These are phyloP conservation scores for Solanum lignicaule DNA, from an alignment of 257 asterid species.

Conservation along the genomic window DNA sequence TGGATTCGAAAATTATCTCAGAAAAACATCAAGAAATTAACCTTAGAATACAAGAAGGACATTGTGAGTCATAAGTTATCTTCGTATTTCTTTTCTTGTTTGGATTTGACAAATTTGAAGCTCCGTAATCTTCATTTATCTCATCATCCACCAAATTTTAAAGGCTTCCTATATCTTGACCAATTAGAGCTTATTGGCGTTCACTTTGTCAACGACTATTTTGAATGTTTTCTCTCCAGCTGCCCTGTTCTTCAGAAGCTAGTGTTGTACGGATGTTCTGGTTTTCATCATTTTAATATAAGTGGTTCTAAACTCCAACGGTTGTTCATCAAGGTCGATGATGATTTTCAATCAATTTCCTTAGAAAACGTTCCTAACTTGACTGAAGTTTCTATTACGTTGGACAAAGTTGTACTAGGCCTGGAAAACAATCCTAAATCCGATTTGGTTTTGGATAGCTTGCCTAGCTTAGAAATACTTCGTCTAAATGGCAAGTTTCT, in stretches of 20 bases:
- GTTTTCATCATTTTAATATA: neutral
- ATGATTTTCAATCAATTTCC: neutral
- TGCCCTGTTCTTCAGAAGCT: neutral
- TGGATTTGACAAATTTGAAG: neutral
- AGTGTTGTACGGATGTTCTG: neutral
- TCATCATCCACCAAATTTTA: neutral
- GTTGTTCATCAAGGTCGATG: neutral
- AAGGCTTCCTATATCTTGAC: neutral
- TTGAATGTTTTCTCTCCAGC: neutral
- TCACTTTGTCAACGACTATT: neutral
- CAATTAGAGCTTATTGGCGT: neutral
- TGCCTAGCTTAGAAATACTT: neutral
- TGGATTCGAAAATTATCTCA: neutral
- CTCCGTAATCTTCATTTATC: neutral
- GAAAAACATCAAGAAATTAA: neutral
- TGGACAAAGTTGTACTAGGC: neutral
- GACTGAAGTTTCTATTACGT: neutral
- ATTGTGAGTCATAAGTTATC: neutral
- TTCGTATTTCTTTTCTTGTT: neutral
- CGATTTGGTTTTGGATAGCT: neutral
- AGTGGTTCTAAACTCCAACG: neutral
- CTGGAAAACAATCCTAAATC: neutral
- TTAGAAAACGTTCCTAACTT: neutral
- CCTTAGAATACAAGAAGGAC: neutral
- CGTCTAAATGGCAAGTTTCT: neutral